Conservation (phyloP, 2,329 filamentous ascomycete species). For the Exophiala oligosperma region DNA sequence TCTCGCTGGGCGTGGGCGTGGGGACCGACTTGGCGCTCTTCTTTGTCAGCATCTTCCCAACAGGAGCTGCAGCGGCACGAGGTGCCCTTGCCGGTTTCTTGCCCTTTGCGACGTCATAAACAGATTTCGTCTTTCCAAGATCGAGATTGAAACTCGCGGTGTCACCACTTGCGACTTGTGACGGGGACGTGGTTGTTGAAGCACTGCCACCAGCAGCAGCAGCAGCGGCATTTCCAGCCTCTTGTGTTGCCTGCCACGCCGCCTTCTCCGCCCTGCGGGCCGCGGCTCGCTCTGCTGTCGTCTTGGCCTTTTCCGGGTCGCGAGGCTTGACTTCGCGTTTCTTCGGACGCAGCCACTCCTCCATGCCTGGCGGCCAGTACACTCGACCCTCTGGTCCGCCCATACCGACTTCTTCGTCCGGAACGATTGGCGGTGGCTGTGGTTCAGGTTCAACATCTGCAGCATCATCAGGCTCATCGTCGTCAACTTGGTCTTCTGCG, state of each 20-base stretch:
- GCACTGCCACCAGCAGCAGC: slow-evolving; percentile 1
- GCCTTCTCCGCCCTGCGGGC: slow-evolving; percentile 29
- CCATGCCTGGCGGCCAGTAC: slow-evolving; percentile 88
- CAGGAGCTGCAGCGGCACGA: not conserved
- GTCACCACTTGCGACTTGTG: not conserved
- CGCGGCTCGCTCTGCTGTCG: slow-evolving; percentile 36
- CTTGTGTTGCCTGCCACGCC: slow-evolving; percentile 28
- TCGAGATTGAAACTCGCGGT: not conserved
- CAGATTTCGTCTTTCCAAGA: slow-evolving; percentile 6
- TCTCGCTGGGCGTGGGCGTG: not conserved
- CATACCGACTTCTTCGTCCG: slow-evolving; percentile 76
- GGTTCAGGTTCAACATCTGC: slow-evolving; percentile 36
- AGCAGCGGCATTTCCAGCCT: slow-evolving; percentile 15
- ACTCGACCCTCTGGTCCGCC: slow-evolving; percentile 78
- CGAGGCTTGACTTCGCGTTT: slow-evolving; percentile 65
- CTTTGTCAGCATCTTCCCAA: not conserved
- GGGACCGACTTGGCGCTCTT: not conserved
- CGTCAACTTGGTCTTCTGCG: slow-evolving; percentile 39
- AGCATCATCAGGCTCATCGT: slow-evolving; percentile 43
- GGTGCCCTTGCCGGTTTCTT: slow-evolving; percentile 35
- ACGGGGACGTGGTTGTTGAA: not conserved
- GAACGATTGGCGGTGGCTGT: slow-evolving; percentile 50
- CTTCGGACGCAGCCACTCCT: slow-evolving; percentile 81
- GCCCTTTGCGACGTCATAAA: slow-evolving; percentile 25
- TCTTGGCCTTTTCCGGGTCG: slow-evolving; percentile 36